Conservation (phyloP, 192 early-diverging fungal species). For the Coemansia sp. region DNA sequence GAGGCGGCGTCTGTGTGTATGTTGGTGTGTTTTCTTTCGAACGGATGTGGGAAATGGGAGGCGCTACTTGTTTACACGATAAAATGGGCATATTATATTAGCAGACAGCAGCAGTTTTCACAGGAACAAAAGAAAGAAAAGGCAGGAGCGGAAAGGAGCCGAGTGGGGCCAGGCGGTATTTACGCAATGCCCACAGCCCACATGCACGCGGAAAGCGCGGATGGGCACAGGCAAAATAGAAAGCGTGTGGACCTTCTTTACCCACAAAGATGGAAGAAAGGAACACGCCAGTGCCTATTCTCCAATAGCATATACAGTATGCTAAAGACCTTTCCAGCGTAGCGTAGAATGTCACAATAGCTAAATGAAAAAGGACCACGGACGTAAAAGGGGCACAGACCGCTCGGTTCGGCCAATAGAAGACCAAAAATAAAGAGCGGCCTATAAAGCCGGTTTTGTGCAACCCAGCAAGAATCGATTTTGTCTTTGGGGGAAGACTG, state of each 20-base stretch:
- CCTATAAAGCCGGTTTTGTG: neutral
- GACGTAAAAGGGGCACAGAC: neutral
- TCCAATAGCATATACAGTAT: neutral
- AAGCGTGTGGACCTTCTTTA: neutral
- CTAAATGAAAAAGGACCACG: neutral
- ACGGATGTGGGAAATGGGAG: conserved; percentile 11
- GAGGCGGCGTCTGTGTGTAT: conserved; percentile 3
- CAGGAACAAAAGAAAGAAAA: neutral
- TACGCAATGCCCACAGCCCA: conserved; percentile 2
- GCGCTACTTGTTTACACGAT: conserved; percentile 9
- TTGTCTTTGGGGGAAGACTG: neutral
- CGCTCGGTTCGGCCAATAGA: neutral
- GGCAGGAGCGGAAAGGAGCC: neutral
- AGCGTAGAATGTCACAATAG: neutral
- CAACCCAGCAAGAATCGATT: neutral
- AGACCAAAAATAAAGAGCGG: neutral
- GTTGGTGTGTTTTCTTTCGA: neutral
- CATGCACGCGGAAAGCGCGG: neutral
- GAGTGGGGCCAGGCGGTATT: neutral
- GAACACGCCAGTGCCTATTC: neutral
- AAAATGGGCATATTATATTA: conserved; percentile 9
- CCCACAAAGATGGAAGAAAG: neutral
- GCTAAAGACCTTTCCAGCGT: neutral
- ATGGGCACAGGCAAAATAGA: neutral
- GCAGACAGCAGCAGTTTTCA: neutral